Conservation (phyloP, 371 early-diverging fungal genomes). For the Mucor sp. region DNA sequence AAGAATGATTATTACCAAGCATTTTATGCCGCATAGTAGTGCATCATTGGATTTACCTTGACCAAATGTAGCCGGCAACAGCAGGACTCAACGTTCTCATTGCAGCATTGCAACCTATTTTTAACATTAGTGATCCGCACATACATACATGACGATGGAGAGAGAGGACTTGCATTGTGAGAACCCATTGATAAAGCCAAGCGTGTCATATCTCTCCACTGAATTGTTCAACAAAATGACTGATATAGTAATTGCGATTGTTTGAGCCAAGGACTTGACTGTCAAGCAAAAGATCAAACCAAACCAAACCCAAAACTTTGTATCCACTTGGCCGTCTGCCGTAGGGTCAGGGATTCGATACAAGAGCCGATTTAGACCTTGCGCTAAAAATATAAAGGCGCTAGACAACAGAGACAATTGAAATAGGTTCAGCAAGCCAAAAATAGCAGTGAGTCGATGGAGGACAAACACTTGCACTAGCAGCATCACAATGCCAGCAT, state of each 20-base stretch:
- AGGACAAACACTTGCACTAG: constrained; percentile 61
- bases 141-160: background rate
- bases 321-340: constrained; percentile 20
- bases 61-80: constrained; percentile 45
- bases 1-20: background rate
- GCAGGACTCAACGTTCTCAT: constrained; percentile 46
- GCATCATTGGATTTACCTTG: constrained; percentile 17
- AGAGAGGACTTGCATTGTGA: constrained; percentile 51
- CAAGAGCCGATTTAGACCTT: constrained; percentile 35
- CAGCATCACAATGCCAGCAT: constrained; percentile 55
- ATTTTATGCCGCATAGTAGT: background rate
- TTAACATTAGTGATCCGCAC: background rate
- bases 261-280: constrained; percentile 37
- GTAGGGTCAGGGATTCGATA: constrained; percentile 30
- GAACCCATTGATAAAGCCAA: constrained; percentile 45
- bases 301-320: constrained; percentile 50
- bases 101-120: constrained; percentile 39
- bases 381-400: constrained; percentile 43
- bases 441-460: constrained; percentile 46
- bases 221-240: constrained; percentile 38
- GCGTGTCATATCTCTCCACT: constrained; percentile 23
- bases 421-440: constrained; percentile 55
- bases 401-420: constrained; percentile 40
- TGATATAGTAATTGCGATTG: constrained; percentile 32
- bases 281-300: constrained; percentile 29